A percentile compares a stretch with the other conserved stretches of the same genome.
Conservation (phyloP, 768 basidiomycete species). For the Panaeolus cyanescens region DNA sequence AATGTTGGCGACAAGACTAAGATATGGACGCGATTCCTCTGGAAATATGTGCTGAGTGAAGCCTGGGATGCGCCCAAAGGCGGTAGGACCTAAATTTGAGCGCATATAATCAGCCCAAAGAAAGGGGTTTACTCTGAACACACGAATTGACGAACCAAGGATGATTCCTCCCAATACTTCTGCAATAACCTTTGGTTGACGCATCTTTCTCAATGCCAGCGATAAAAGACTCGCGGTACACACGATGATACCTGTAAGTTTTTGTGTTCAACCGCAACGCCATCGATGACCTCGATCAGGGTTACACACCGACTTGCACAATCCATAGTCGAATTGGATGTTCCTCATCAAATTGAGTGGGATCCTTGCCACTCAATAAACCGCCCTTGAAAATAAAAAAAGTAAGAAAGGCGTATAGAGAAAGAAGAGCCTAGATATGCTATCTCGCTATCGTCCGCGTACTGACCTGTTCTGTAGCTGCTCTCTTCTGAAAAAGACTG, state of each 20-base stretch:
- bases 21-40: constrained; percentile 63
- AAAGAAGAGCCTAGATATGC: not conserved
- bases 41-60: constrained; percentile 91
- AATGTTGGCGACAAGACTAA: constrained; percentile 87
- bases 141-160: constrained; percentile 63
- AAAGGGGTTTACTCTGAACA: constrained; percentile 43
- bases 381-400: constrained; percentile 53
- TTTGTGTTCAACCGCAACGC: constrained; percentile 11
- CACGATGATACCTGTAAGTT: constrained; percentile 73
- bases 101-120: not conserved
- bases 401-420: not conserved
- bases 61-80: constrained; percentile 78
- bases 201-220: constrained; percentile 71
- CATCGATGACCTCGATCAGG: not conserved
- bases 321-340: constrained; percentile 83
- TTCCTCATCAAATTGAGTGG: constrained; percentile 56
- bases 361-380: constrained; percentile 74
- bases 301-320: constrained; percentile 68
- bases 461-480: constrained; percentile 42
- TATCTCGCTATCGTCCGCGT: too few relatives aligned
- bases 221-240: constrained; percentile 63
- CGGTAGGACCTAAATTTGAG: constrained; percentile 44
- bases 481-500: constrained; percentile 37
- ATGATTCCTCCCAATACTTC: constrained; percentile 89
- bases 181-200: constrained; percentile 85